These are phyloP conservation scores for Dryadomyces quercivorus DNA, from an alignment of 2,329 filamentous ascomycete species.

Conservation along the genomic window DNA sequence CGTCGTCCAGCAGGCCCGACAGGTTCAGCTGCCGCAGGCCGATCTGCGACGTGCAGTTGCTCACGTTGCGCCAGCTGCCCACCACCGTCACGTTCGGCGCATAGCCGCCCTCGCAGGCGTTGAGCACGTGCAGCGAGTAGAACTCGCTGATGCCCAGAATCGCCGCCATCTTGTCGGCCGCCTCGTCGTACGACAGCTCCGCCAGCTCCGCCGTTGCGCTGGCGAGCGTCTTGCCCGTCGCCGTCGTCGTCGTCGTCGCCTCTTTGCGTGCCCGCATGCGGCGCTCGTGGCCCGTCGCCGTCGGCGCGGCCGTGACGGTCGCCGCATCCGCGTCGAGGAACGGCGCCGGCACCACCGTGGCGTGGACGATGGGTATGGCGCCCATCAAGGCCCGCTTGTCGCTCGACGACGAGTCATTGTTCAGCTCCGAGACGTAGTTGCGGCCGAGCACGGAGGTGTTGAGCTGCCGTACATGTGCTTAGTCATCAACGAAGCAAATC, in stretches of 20 bases:
- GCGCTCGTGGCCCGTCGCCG: background rate
- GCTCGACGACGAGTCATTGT: slow-evolving; percentile 4
- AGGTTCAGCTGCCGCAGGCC: slow-evolving; percentile 24
- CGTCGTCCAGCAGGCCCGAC: slow-evolving; percentile 30
- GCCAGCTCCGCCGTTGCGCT: slow-evolving; percentile 13
- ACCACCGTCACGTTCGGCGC: slow-evolving; percentile 14
- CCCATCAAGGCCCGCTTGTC: background rate
- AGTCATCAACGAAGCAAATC: background rate
- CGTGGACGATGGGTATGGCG: too few relatives aligned
- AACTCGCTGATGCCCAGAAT: slow-evolving; percentile 21
- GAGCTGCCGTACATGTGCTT: slow-evolving; percentile 17
- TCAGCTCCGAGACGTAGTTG: slow-evolving; percentile 19
- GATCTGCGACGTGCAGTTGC: slow-evolving; percentile 14
- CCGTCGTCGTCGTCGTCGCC: background rate
- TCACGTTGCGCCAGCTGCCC: slow-evolving; percentile 14
- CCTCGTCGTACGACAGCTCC: slow-evolving; percentile 11
- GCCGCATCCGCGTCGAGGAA: background rate
- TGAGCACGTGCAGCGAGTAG: slow-evolving; percentile 20
- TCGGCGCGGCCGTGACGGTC: background rate
- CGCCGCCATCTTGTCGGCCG: slow-evolving; percentile 15
- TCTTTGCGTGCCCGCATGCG: background rate
- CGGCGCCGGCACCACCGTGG: too few relatives aligned
- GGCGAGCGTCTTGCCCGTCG: slow-evolving; percentile 8
- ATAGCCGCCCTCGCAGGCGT: slow-evolving; percentile 19
- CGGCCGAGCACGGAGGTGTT: slow-evolving; percentile 29